Base-by-base conservation (phyloP, 2,329 filamentous ascomycete genomes). In the Colletotrichum sp. region DNA sequence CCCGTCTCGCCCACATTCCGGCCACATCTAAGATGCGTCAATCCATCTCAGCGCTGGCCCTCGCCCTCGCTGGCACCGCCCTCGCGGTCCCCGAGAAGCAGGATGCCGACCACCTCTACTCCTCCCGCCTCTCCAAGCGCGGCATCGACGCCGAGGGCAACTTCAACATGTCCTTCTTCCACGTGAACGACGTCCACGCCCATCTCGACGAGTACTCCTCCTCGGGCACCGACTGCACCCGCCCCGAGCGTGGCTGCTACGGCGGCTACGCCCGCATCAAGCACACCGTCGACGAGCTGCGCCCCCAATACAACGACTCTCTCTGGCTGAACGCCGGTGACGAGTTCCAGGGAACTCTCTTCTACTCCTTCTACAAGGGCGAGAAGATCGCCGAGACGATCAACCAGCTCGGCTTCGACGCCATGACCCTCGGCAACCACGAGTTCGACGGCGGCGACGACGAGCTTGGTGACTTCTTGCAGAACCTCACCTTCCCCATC, bases 141-240 rank as follows among this genome's bases (percentile, higher is more conserved):
- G 88, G 86, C 75, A 82, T 89, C 63, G 87, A 90, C 78, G 82
- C 82, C 28, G 80, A 85, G 6, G 89, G 89, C 43, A 86, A 91
- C 78, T 90, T 87, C 81, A 91, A 91, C 80, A 88, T 91, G 73
- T 90, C 92, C 8, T 93, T 93, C 84, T 93, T 93, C 84, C 92
- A 94, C 82, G 88, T 94, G 86, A 94, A 94, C 80, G 92, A 94
- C 81, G 91, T 94, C 16, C 92, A 94, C 81, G 89, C 92, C 16
- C 92, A 94, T 81, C 85, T 94, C 21, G 92, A 93, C 80, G 84
- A 93, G 82, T 94, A 91, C 83, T 86, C 88, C 32, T 87, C 89
- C 16, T 90, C 90, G 0, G 92, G 92, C 71, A 90, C 90, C 13
- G 91, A 93, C 83, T 94, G 92, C 84, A 89, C 87, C 0, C 83